phyloP scores from a whole-genome alignment of 352 stramenopile species.

The Pythium brassicae region DNA sequence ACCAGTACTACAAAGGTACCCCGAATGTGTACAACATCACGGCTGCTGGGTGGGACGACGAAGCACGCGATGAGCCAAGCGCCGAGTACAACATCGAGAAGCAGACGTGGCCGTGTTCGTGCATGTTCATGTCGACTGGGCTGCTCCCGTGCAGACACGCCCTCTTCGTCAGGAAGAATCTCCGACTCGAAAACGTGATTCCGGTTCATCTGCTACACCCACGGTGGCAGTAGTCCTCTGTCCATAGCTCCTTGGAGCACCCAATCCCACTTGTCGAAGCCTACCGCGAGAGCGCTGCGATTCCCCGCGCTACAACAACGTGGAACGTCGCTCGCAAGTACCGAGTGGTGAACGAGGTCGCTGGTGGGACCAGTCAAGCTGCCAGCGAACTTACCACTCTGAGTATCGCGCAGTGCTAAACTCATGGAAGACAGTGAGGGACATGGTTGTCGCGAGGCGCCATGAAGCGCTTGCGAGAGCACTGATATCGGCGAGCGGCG shows the following conservation, averaged over 20 bases:
- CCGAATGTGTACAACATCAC: slow-evolving; percentile 9
- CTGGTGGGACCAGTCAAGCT: background rate
- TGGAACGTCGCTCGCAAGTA: background rate
- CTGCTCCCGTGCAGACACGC: slow-evolving; percentile 16
- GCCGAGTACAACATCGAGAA: slow-evolving; percentile 14
- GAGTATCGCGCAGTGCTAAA: background rate
- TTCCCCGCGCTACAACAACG: too few species aligned
- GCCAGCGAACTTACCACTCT: background rate
- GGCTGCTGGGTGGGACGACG: background rate
- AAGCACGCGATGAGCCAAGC: slow-evolving; percentile 10
- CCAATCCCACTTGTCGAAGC: background rate
- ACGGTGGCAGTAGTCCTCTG: slow-evolving; percentile 11
- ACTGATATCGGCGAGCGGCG: background rate
- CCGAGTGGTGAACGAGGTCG: background rate
- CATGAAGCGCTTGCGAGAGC: background rate
- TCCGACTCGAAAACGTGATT: slow-evolving; percentile 11
- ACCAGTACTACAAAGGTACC: slow-evolving; percentile 13
- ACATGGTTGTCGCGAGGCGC: background rate
- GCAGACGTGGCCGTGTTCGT: slow-evolving; percentile 13
- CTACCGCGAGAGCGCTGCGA: background rate
- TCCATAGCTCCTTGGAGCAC: background rate
- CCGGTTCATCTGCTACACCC: slow-evolving; percentile 11
- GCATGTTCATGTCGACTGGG: slow-evolving; percentile 13
- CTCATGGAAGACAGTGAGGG: background rate
- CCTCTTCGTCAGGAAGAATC: slow-evolving; percentile 14